Evolutionary conservation across 1,139 yeast genomes (phyloP), one percentile per base, ranked within the genome.

Genomic region (Yamadazyma membranifaciens): DNA sequence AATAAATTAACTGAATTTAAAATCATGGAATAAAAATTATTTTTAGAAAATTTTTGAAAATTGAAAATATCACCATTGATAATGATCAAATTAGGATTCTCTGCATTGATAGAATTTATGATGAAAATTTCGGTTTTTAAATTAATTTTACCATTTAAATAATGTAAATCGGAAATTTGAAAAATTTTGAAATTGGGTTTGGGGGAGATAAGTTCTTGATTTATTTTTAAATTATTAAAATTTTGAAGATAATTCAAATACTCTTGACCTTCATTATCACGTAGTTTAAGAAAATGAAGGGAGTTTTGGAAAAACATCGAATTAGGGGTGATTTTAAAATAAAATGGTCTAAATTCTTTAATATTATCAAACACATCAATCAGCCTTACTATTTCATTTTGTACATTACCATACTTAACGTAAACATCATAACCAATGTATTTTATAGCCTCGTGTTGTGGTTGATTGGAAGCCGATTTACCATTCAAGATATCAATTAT

Each of bases 151-250:
- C 51, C 52, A 45, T 61, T 56, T 34, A 62, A 62, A 44, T 67
- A 64, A 49, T 70, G 76, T 38, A 69, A 55, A 49, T 71, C 77
- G 34, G 71, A 62, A 13, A 70, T 37, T 48, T 71, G 76, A 43
- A 70, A 49, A 11, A 70, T 52, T 47, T 62, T 67, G 45, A 60
- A 64, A 14, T 54, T 56, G 1, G 35, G 29, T 6, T 41, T 44
- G 20, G 27, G 46, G 43, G 14, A 50, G 42, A 42, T 51, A 46
- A 27, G 43, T 31, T 24, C 33, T 14, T 31, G 47, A 41, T 33
- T 17, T 1, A 32, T 9, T 29, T 46, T 49, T 16, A 41, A 31
- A n/a, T 38, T 39, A 15, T 42, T 34, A 24, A 47, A 40, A 14
- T 39, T 31, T 7, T 37, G 34, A 2, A 48, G 26, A 14, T 13